phyloP scores from a whole-genome alignment of 129 eudicot genomes.

The Ambrosia trifida region DNA sequence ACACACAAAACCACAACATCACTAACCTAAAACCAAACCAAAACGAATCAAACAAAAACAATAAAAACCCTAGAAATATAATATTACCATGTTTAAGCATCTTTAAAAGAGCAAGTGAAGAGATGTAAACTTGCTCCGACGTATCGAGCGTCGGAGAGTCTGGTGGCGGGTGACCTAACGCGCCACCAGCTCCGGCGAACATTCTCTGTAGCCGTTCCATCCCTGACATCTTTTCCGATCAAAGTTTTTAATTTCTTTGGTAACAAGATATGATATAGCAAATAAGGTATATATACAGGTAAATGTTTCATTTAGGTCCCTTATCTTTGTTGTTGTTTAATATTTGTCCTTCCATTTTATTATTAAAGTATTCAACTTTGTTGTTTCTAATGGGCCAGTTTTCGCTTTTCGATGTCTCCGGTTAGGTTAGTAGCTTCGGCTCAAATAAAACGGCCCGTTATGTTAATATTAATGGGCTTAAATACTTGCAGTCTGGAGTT shows the following conservation, averaged over 20 bases:
- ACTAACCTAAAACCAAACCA: background rate
- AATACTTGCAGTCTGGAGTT: background rate
- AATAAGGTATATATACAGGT: background rate
- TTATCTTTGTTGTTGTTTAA: background rate
- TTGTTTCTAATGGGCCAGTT: background rate
- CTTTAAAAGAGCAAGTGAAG: conserved; percentile 87
- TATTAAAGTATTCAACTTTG: background rate
- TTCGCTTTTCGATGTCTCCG: background rate
- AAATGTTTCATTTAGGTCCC: conserved; percentile 5
- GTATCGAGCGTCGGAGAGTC: conserved; percentile 91
- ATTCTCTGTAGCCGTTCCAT: conserved; percentile 89
- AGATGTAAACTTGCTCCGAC: conserved; percentile 95
- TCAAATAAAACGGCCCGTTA: background rate
- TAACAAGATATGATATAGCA: conserved; percentile 33
- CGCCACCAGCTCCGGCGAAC: conserved; percentile 98
- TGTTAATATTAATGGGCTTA: background rate
- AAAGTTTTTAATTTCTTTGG: conserved; percentile 47
- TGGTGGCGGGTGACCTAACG: conserved; percentile 83
- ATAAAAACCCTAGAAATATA: conserved; percentile 14
- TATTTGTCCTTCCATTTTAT: background rate
- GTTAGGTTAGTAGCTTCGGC: background rate
- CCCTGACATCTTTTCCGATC: conserved; percentile 29
- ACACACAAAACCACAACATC: background rate
- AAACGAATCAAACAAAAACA: background rate
- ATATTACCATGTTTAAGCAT: conserved; percentile 91